These are phyloP conservation scores for Periglandula ipomoeae DNA, from an alignment of 2,329 filamentous ascomycete genomes.

Conservation along the genomic window DNA sequence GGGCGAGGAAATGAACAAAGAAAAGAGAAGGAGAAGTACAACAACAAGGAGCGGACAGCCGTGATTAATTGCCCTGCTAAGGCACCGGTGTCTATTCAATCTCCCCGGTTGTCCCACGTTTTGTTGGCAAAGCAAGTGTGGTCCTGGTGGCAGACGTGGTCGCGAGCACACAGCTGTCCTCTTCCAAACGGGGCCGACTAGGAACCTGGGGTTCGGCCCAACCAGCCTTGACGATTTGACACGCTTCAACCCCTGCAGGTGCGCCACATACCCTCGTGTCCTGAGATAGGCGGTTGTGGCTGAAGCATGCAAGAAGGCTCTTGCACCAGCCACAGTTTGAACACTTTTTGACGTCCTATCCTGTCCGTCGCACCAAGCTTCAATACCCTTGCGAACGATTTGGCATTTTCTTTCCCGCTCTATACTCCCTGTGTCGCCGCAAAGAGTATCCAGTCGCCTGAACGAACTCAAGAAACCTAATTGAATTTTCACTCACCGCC, in stretches of 20 bases:
- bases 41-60: constrained; percentile 1
- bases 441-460: no score
- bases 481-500: neutral
- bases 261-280: constrained; percentile 4
- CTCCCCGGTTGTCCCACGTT: neutral
- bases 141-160: neutral
- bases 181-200: constrained; percentile 10
- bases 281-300: neutral
- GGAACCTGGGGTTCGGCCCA: constrained; percentile 14
- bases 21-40: neutral
- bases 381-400: neutral
- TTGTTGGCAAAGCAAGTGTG: neutral
- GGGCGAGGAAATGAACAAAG: neutral
- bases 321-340: constrained; percentile 18
- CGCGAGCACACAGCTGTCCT: constrained; percentile 16
- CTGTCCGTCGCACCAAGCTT: neutral
- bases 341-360: neutral
- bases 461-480: neutral
- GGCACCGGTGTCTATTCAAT: constrained; percentile 7
- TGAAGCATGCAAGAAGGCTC: neutral
- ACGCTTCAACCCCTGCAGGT: neutral
- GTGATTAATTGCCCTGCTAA: constrained; percentile 7
- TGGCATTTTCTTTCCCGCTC: neutral
- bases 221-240: constrained; percentile 1
- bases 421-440: no score